Percentiles rank a stretch among this genome's conserved stretches.
Evolutionary conservation across 179 eudicot genomes (phyloP).

Genomic region (Silene vulgaris): DNA sequence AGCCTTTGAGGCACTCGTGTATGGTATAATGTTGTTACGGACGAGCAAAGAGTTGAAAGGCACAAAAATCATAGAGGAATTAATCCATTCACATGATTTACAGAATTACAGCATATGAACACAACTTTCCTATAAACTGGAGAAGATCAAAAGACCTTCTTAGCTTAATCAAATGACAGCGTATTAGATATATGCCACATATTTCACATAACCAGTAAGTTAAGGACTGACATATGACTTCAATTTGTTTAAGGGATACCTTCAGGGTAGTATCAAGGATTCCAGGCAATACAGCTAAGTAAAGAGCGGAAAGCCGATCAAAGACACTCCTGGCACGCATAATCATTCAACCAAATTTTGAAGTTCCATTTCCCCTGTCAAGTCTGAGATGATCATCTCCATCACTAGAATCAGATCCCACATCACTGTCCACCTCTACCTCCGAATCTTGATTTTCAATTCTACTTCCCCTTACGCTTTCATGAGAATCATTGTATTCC

Average conservation of each 20-base stretch:
- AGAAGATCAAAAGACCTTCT: too few relatives aligned
- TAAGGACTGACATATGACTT: not conserved
- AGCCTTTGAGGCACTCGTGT: not conserved
- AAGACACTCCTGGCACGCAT: constrained; percentile 8
- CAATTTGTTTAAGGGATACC: not conserved
- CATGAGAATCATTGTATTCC: not conserved
- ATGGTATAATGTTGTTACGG: not conserved
- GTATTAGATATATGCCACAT: too few relatives aligned
- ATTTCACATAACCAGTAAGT: too few relatives aligned
- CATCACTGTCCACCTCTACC: constrained; percentile 25
- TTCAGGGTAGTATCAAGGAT: not conserved
- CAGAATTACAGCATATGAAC: not conserved
- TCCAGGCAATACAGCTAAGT: not conserved
- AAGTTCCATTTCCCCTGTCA: constrained; percentile 15
- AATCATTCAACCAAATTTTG: constrained; percentile 16
- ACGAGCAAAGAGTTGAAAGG: not conserved
- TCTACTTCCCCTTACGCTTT: constrained; percentile 17
- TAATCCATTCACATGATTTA: not conserved
- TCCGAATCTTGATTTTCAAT: constrained; percentile 18
- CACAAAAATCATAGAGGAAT: not conserved
- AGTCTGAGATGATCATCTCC: constrained; percentile 22
- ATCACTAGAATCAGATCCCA: constrained; percentile 26
- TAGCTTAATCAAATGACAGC: too few relatives aligned
- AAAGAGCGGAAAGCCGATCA: constrained; percentile 1
- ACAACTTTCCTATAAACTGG: not conserved